These are phyloP conservation scores for Nakazawaea wickerhamii DNA, from an alignment of 805 yeast species.

Conservation along the genomic window DNA sequence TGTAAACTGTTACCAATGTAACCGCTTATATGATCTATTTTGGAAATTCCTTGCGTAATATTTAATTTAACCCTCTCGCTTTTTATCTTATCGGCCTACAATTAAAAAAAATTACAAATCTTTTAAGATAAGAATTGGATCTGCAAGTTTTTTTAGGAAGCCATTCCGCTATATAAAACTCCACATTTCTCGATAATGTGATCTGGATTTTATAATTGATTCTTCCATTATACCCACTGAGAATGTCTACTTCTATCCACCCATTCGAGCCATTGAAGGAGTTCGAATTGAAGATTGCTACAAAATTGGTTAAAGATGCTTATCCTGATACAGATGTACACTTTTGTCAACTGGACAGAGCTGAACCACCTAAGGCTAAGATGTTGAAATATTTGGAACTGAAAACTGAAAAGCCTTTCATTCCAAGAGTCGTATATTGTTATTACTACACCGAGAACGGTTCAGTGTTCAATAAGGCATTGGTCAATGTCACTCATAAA, in stretches of 20 bases:
- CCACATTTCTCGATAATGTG: too few relatives aligned
- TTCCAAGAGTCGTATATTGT: constrained; percentile 63
- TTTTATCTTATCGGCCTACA: too few relatives aligned
- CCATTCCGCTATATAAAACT: too few relatives aligned
- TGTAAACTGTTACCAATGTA: too few relatives aligned
- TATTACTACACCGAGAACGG: constrained; percentile 54
- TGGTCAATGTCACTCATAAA: constrained; percentile 58
- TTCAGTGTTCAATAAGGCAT: constrained; percentile 58
- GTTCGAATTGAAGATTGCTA: constrained; percentile 49
- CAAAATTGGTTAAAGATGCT: constrained; percentile 56
- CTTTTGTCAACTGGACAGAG: constrained; percentile 60
- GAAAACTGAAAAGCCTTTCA: constrained; percentile 54
- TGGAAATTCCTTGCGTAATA: too few relatives aligned
- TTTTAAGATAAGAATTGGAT: too few relatives aligned
- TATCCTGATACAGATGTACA: constrained; percentile 51
- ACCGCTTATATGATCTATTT: too few relatives aligned
- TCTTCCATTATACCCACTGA: too few relatives aligned
- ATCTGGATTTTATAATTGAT: too few relatives aligned
- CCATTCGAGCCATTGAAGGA: constrained; percentile 59
- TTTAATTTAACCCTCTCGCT: too few relatives aligned
- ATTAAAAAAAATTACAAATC: too few relatives aligned
- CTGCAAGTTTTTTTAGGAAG: too few relatives aligned
- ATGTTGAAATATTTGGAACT: constrained; percentile 65
- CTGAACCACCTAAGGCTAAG: constrained; percentile 75
- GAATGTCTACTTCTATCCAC: constrained; percentile 28